Conservation (phyloP, 2,329 filamentous ascomycete species). For the Stenocarpella maydis region DNA sequence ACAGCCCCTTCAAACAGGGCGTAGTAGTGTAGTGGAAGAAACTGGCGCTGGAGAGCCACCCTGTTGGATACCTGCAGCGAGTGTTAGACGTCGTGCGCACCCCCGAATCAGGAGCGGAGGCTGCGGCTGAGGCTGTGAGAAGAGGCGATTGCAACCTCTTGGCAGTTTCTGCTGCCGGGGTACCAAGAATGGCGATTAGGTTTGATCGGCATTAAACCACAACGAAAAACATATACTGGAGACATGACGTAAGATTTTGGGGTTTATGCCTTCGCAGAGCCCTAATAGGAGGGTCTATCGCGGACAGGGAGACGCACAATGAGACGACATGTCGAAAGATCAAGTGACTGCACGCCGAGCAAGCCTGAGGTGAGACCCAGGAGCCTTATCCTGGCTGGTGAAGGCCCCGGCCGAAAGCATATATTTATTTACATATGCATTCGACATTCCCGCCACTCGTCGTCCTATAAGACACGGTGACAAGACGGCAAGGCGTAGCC, state of each 20-base stretch:
- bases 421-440: not conserved
- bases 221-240: conserved; percentile 13
- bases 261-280: conserved; percentile 1
- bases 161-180: conserved; percentile 1
- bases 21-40: not conserved
- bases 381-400: not conserved
- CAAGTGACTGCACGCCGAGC: conserved; percentile 18
- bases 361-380: not conserved
- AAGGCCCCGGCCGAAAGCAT: conserved; percentile 6
- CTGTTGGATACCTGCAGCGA: not conserved
- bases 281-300: not conserved
- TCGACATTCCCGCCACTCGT: not conserved
- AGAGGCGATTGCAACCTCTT: conserved; percentile 7
- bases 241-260: conserved; percentile 14
- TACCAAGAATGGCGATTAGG: conserved; percentile 23
- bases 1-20: conserved; percentile 11
- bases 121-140: not conserved
- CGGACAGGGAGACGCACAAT: conserved; percentile 3
- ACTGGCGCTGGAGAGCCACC: not conserved
- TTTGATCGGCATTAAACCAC: conserved; percentile 22
- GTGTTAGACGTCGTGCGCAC: not conserved
- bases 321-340: conserved; percentile 23
- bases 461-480: not conserved
- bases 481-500: not conserved
- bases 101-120: not conserved